Base-by-base conservation (phyloP, 2,329 filamentous ascomycete genomes). In the Fusarium napiforme region DNA sequence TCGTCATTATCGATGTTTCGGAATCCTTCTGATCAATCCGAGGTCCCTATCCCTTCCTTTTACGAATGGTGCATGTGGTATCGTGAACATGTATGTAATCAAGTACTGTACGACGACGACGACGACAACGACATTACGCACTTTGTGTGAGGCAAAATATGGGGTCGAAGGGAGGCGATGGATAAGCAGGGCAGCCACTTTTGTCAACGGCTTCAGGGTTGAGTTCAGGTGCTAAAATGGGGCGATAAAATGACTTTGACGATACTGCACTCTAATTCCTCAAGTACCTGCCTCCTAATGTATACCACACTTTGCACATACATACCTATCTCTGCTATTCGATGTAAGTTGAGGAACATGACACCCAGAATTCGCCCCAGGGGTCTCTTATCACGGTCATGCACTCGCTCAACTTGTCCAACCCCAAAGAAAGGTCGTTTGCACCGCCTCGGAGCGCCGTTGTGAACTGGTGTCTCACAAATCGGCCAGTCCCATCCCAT, bases 1-100 rank as follows among this genome's bases (percentile, higher is more conserved):
- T 64, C 50, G 64, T 73, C 71, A 76, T 73, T 37, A 52, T 73
- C 55, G 57, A 34, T 42, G 49, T 71, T 57, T 60, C 53, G 64
- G 60, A 64, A 71, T 73, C 60, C 59, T 70, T 74, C 64, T 64
- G 67, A 70, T 75, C 67, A 68, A 55, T 39, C 43, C 62, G 26
- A 59, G 37, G 39, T 30, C 18, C 34, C 36, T 53, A 45, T 45
- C 39, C 40, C 52, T 62, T 64, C 18, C 26, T 36, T 71, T 71
- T 67, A 50, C 42, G 47, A 68, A 63, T n/a, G 26, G 37, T 49
- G 47, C 64, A 32, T 21, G 42, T 30, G 46, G 21, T 32, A 40
- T 50, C 34, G 23, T 42, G 39, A 42, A 26, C 47, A 37, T 28
- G 26, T 32, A n/a, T 28, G 26, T 32, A n/a, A 30, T 37, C 21